A percentile compares a stretch with the other conserved stretches of the same genome.
These are phyloP conservation scores for Microbotryomycetes sp. DNA, from an alignment of 1,284 basidiomycete species.

Conservation along the genomic window DNA sequence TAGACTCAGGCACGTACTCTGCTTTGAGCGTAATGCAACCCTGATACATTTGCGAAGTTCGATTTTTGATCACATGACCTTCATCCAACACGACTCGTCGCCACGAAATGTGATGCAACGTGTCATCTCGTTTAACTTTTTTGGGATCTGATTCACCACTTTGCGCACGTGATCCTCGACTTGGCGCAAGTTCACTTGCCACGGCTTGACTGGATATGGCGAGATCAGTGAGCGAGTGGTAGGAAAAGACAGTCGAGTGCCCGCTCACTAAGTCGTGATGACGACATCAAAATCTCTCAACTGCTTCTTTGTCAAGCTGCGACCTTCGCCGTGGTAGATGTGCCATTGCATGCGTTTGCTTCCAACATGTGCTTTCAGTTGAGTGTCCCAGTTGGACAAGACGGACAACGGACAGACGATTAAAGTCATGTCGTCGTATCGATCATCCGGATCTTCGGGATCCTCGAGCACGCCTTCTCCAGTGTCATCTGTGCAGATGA, in stretches of 20 bases:
- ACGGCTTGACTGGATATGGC: constrained; percentile 20
- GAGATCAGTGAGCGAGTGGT: neutral
- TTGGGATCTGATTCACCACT: constrained; percentile 29
- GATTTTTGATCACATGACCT: constrained; percentile 77
- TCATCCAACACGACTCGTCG: constrained; percentile 83
- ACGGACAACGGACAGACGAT: constrained; percentile 71
- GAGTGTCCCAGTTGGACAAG: constrained; percentile 84
- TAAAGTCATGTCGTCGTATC: constrained; percentile 35
- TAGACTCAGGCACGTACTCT: constrained; percentile 56
- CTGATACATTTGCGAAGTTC: constrained; percentile 72
- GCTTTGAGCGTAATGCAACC: constrained; percentile 62
- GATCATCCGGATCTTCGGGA: constrained; percentile 34
- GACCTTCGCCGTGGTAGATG: constrained; percentile 48
- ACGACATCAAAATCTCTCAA: constrained; percentile 68
- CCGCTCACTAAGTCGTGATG: constrained; percentile 81
- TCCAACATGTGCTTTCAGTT: constrained; percentile 50
- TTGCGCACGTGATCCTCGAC: neutral
- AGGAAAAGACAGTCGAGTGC: constrained; percentile 17
- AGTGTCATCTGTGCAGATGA: constrained; percentile 48
- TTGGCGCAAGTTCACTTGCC: constrained; percentile 15
- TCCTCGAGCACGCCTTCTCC: constrained; percentile 32
- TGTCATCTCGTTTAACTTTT: constrained; percentile 55
- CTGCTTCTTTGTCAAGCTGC: constrained; percentile 55
- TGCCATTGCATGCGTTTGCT: constrained; percentile 52
- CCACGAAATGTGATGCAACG: constrained; percentile 66